phyloP scores from a whole-genome alignment of 768 basidiomycete genomes.

The Leccinum variicolor region DNA sequence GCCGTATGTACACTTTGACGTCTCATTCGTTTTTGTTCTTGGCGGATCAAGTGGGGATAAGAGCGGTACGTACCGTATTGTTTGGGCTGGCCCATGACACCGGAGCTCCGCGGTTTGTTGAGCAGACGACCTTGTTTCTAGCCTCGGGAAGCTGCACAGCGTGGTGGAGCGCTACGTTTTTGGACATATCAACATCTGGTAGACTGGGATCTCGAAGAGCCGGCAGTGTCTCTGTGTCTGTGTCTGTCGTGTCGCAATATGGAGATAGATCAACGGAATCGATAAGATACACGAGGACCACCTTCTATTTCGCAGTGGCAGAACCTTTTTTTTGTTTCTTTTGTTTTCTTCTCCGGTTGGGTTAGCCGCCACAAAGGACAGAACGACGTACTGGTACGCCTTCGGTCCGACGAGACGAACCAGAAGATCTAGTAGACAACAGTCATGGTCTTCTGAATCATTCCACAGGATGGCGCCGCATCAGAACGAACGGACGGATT shows the following conservation, averaged over 20 bases:
- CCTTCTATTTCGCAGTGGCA: neutral
- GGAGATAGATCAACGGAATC: conserved; percentile 17
- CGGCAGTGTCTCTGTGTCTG: neutral
- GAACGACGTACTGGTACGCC: neutral
- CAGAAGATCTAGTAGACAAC: neutral
- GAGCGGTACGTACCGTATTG: conserved; percentile 16
- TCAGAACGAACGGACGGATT: neutral
- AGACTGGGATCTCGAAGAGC: conserved; percentile 11
- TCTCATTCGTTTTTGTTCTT: conserved; percentile 8
- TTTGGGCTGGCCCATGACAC: conserved; percentile 1
- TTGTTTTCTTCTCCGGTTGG: neutral
- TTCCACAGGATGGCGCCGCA: neutral
- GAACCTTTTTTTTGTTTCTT: neutral
- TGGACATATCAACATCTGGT: conserved; percentile 3
- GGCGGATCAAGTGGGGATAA: conserved; percentile 20
- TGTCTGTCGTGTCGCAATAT: neutral
- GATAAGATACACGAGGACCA: conserved; percentile 19
- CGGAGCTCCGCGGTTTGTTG: conserved; percentile 32
- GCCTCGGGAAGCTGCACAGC: conserved; percentile 2
- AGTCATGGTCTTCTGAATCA: neutral
- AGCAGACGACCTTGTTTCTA: neutral
- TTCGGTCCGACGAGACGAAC: neutral
- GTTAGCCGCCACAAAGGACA: neutral
- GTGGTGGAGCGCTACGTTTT: conserved; percentile 8
- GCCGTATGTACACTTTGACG: conserved; percentile 28